A percentile compares a stretch with the other conserved stretches of the same genome.
phyloP scores from a whole-genome alignment of 768 basidiomycete genomes.

The Suillus occidentalis region DNA sequence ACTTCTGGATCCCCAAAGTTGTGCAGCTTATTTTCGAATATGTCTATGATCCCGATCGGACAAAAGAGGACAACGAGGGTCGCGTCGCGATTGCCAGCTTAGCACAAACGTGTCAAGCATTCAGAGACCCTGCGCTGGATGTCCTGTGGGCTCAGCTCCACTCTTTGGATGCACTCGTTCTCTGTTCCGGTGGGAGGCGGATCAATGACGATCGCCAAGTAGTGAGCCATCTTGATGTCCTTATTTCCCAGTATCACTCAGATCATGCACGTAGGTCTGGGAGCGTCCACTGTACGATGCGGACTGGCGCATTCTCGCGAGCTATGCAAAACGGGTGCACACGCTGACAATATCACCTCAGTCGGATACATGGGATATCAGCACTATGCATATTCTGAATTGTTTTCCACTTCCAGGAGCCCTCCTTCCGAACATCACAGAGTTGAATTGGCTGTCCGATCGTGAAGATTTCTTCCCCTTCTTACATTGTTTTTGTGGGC shows the following conservation, averaged over 20 bases:
- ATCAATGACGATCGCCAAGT: neutral
- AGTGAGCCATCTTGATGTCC: neutral
- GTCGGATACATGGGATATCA: neutral
- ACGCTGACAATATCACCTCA: neutral
- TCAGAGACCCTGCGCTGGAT: slow-evolving; percentile 2
- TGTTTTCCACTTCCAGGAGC: slow-evolving; percentile 6
- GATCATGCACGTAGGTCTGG: neutral
- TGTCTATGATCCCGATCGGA: slow-evolving; percentile 9
- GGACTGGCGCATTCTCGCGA: slow-evolving; percentile 1
- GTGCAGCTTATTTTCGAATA: slow-evolving; percentile 23
- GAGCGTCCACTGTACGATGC: neutral
- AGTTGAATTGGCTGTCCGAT: slow-evolving; percentile 19
- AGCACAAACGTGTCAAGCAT: slow-evolving; percentile 3
- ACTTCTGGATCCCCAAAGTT: slow-evolving; percentile 17
- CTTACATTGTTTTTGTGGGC: neutral
- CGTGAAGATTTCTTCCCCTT: neutral
- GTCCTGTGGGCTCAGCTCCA: slow-evolving; percentile 9
- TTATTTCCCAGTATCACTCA: neutral
- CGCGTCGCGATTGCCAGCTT: neutral
- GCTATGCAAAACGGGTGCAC: neutral
- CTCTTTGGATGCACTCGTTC: slow-evolving; percentile 6
- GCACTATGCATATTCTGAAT: neutral
- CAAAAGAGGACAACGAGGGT: neutral
- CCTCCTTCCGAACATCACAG: slow-evolving; percentile 24
- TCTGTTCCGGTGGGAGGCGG: neutral